Conservation (phyloP, 2,329 filamentous ascomycete genomes). For the Rhynchosporium secalis region DNA sequence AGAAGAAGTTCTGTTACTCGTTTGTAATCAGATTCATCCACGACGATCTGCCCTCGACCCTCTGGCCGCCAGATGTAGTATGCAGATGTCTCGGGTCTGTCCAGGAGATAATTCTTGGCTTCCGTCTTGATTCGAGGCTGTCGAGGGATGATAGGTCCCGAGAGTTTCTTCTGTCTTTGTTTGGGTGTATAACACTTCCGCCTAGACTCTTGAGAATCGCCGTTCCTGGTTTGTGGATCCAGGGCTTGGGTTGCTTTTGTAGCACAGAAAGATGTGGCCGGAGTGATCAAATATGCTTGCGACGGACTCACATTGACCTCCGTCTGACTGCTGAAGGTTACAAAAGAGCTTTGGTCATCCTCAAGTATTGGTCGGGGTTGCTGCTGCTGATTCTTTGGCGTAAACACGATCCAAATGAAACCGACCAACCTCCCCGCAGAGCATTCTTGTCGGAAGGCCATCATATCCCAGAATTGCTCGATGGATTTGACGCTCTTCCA, state of each 20-base stretch:
- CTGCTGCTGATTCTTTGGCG: conserved; percentile 31
- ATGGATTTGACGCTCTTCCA: conserved; percentile 85
- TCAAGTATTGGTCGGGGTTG: conserved; percentile 18
- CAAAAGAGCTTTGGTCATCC: conserved; percentile 28
- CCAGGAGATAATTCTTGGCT: conserved; percentile 50
- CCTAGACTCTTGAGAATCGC: conserved; percentile 14
- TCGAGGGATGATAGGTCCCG: conserved; percentile 62
- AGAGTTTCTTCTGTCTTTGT: conserved; percentile 45
- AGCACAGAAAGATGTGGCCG: conserved; percentile 30
- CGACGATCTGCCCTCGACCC: conserved; percentile 62
- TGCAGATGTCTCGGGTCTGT: conserved; percentile 53
- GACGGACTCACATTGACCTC: conserved; percentile 30
- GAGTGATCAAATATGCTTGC: conserved; percentile 14
- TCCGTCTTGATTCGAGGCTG: conserved; percentile 65
- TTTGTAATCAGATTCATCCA: conserved; percentile 65
- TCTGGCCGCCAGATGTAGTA: conserved; percentile 66
- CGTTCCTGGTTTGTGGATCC: conserved; percentile 21
- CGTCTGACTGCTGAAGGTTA: conserved; percentile 20
- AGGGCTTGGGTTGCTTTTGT: conserved; percentile 26
- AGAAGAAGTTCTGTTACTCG: conserved; percentile 69
- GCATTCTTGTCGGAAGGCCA: conserved; percentile 95
- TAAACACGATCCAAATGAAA: conserved; percentile 89
- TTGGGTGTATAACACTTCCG: conserved; percentile 39
- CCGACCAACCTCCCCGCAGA: conserved; percentile 89
- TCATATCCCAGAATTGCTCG: conserved; percentile 98